Base-by-base conservation (phyloP, 2,329 filamentous ascomycete species). In the Westerdykella aurantiaca region DNA sequence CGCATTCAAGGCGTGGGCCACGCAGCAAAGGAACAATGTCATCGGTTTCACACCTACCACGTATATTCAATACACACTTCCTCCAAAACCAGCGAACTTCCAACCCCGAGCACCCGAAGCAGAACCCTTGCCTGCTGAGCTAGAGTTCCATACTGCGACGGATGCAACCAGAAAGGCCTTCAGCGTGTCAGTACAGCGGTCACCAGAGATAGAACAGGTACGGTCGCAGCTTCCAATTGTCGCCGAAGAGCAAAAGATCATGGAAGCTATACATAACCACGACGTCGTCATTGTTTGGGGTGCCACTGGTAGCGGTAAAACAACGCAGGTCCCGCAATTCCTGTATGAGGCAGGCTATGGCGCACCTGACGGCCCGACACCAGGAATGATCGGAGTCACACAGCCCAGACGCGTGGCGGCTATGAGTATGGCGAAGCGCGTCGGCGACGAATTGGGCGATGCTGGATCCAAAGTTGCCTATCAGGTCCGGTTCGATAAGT, bases 181-280 rank as follows among this genome's bases (percentile, higher is more conserved):
- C 62, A 85, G 82, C 48, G 83, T 96, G 1, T 67, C 79, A 1
- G 82, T 96, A 2, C 71, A 79, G 33, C 80, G 93, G 45, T 72
- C 79, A 0, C 71, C 82, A 5, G 83, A 85, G 14, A 85, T 97
- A 17, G 88, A 96, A 63, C 79, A 83, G 38, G 80, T 83, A 10
- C 82, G 93, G 11, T 67, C 94, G 38, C 81, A 86, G 44, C 76
- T 98, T 13, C 93, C 93, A 0, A 87, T 98, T 1, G 88, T 97
- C 1, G 87, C 87, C 1, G 90, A 97, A 65, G 93, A 98, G 67
- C 93, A 98, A 63, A 89, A 85, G 58, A 90, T 98, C 23, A 97
- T 98, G 90, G 93, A 98, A 68, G 89, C 90, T 1, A 88, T 98
- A 39, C 85, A 96, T 67, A 91, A 91, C 62, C 86, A 96, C 63